Conservation (phyloP, 148 eudicot species). For the Cornus florida region DNA sequence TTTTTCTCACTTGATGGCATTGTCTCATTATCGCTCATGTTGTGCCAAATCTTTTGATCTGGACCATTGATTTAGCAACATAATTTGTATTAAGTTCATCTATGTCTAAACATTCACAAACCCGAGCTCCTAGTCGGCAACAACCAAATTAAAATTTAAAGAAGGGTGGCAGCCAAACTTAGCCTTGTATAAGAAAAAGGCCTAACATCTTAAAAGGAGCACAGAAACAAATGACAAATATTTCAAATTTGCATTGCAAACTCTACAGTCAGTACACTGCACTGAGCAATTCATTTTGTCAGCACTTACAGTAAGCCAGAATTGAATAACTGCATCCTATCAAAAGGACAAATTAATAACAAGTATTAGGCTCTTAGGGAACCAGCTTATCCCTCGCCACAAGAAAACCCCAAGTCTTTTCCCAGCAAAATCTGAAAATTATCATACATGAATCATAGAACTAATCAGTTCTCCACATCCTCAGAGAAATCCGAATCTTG, state of each 20-base stretch:
- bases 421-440: constrained; percentile 7
- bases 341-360: not conserved
- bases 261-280: constrained; percentile 1
- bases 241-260: not conserved
- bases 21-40: not conserved
- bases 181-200: not conserved
- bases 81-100: not conserved
- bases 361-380: not conserved
- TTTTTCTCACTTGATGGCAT: not conserved
- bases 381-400: constrained; percentile 6
- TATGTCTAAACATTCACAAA: not conserved
- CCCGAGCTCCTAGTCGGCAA: not conserved
- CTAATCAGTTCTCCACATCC: constrained; percentile 8
- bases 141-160: not conserved
- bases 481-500: constrained; percentile 2
- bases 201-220: not conserved
- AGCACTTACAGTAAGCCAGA: constrained; percentile 13
- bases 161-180: not conserved
- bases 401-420: constrained; percentile 11
- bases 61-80: not conserved
- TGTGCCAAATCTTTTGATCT: not conserved
- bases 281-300: constrained; percentile 7
- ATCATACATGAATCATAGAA: not conserved
- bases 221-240: not conserved
- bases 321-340: not conserved